A percentile compares a stretch with the other conserved stretches of the same genome.
phyloP scores from a whole-genome alignment of 2,329 filamentous ascomycete genomes.

The Capronia americana region DNA sequence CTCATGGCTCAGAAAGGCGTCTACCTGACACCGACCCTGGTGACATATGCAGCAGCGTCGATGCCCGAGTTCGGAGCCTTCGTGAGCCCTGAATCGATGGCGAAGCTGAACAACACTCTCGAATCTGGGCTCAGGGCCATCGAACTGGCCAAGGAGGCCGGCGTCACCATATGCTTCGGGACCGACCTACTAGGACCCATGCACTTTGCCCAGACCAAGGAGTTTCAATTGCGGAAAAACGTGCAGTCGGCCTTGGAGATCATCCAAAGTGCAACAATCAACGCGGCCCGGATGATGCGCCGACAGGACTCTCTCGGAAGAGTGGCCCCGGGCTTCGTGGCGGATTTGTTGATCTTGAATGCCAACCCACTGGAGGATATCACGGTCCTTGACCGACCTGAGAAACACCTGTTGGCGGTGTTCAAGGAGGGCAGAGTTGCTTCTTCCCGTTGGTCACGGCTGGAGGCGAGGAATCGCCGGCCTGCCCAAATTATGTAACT shows the following conservation, averaged over 20 bases:
- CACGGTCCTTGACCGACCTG: constrained; percentile 56
- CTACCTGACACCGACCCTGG: constrained; percentile 62
- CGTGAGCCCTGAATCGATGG: constrained; percentile 52
- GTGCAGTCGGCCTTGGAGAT: constrained; percentile 53
- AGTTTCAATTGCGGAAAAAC: constrained; percentile 56
- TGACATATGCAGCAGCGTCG: constrained; percentile 51
- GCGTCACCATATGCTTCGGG: constrained; percentile 63
- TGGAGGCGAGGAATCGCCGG: constrained; percentile 23
- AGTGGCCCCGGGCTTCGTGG: constrained; percentile 57
- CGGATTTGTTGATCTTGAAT: constrained; percentile 61
- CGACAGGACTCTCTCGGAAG: constrained; percentile 58
- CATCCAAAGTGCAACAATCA: constrained; percentile 60
- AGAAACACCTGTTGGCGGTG: constrained; percentile 56
- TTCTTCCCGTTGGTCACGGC: constrained; percentile 28
- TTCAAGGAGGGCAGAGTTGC: constrained; percentile 62
- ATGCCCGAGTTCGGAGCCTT: constrained; percentile 48
- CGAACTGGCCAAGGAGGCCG: constrained; percentile 58
- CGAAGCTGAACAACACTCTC: constrained; percentile 61
- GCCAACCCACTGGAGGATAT: constrained; percentile 64
- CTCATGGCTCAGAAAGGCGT: constrained; percentile 58
- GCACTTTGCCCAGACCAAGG: constrained; percentile 56
- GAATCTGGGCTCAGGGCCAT: constrained; percentile 55
- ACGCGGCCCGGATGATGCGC: constrained; percentile 58
- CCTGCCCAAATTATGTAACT: constrained; percentile 19
- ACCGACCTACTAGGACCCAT: constrained; percentile 62